Base-by-base conservation (phyloP, 768 basidiomycete species). In the Xerocomus spinulosus region DNA sequence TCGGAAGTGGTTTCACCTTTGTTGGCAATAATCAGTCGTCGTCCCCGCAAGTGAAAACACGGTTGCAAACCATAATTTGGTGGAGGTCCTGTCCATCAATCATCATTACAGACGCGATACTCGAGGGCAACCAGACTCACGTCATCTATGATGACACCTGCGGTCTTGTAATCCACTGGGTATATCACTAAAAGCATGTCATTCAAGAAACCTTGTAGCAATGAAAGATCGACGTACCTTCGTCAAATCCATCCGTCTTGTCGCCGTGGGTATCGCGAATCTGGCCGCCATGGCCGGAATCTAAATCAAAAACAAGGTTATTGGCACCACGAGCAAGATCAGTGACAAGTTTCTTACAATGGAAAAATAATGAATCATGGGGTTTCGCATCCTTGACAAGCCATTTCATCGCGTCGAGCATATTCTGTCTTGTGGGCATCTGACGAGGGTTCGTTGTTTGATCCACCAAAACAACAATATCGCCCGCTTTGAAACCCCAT, bases 251-350 rank as follows among this genome's bases (percentile, higher is more conserved):
- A 56, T 89, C 86, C 0, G 73, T 68, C 66, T 94, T 85, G 55
- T 91, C 89, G 3, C 87, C 88, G 54, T 89, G 77, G 2, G 68
- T 51, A 66, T 96, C 92, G 44, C 73, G 74, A 3, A 85, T 83
- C 61, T 94, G 93, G 9, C 93, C 95, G n/a, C 96, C 95, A 58
- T 97, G 94, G 0, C 94, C 95, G 1, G 93, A 95, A 68, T 91
- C 87, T 88, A 48, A 21, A 46, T 9, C n/a, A 39, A 35, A 4
- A 36, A 32, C 7, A 35, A 28, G 17, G 21, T 21, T 45, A 3
- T 1, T 6, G 13, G 25, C 17, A 7, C 33, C 21, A 28, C 21
- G 17, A 25, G 12, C 26, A 10, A 10, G 26, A 28, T 5, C 26
- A 28, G 5, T 30, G 18, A 2, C 0, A 6, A 23, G 6, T 17